phyloP scores from a whole-genome alignment of 2,329 filamentous ascomycete species.

The Colletotrichum costaricense region DNA sequence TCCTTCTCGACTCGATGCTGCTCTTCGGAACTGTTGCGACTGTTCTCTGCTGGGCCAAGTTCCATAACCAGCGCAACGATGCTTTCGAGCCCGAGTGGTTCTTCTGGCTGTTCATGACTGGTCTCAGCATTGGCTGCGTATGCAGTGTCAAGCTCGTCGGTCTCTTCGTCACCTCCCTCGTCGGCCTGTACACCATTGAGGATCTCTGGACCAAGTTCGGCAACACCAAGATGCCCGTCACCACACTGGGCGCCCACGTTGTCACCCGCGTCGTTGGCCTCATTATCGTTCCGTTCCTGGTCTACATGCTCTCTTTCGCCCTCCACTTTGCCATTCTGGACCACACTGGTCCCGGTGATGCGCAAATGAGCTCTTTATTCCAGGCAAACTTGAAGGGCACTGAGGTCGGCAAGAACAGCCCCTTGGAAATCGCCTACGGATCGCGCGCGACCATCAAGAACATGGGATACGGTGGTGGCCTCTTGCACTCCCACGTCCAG shows the following conservation, averaged over 20 bases:
- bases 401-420: conserved; percentile 93
- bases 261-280: conserved; percentile 84
- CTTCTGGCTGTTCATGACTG: conserved; percentile 92
- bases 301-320: conserved; percentile 97
- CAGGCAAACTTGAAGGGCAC: conserved; percentile 96
- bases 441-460: conserved; percentile 96
- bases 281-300: conserved; percentile 87
- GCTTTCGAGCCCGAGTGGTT: conserved; percentile 95
- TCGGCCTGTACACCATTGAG: conserved; percentile 95
- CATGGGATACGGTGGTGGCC: conserved; percentile 97
- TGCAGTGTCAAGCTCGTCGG: conserved; percentile 99
- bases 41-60: conserved; percentile 96
- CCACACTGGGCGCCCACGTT: conserved; percentile 80
- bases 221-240: conserved; percentile 87
- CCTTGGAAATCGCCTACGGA: conserved; percentile 89
- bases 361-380: conserved; percentile 99
- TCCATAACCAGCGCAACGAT: conserved; percentile 87
- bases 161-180: conserved; percentile 92
- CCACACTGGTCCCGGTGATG: conserved; percentile 94
- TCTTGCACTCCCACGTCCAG: conserved; percentile 96
- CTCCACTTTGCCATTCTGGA: conserved; percentile 94
- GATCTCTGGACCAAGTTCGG: conserved; percentile 99
- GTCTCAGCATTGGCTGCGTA: conserved; percentile 95
- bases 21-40: conserved; percentile 99
- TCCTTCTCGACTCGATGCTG: conserved; percentile 98